Base-by-base conservation (phyloP, 768 basidiomycete species). In the Suillus ampliporus region DNA sequence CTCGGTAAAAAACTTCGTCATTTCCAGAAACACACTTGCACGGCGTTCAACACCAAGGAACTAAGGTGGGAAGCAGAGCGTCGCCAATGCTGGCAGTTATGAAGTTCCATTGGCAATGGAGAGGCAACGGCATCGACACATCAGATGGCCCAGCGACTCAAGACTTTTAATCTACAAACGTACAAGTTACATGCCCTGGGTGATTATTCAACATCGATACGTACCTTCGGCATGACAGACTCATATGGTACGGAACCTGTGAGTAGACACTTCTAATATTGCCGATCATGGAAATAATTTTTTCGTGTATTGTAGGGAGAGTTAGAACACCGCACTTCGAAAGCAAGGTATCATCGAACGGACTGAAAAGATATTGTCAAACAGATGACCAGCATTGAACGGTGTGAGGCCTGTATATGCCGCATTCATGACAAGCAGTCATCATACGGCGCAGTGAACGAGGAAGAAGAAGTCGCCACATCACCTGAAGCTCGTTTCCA, bases 111-210 rank as follows among this genome's bases (percentile, higher is more conserved):
- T 35, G 28, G 58, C 1, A 17, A 26, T 48, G 61, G 35, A 60
- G 19, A 34, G 28, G 43, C 31, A 40, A 43, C 38, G 3, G 5
- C 35, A 0, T 35, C 31, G 23, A 47, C 17, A 2, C 40, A 21
- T 48, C 23, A 46, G 7, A 9, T 21, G 9, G 6, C 57, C 50
- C 28, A 23, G 37, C 19, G 57, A 35, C 3, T 0, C 4, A 67
- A 67, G 21, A 61, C 31, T 1, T 72, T 78, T 50, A 79, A 73
- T 54, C 51, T 79, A 10, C 23, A 59, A 5, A 77, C 72, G 0
- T 71, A 70, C 62, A 80, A 80, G 64, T 11, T 71, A 9, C 79
- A 80, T 57, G 53, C 70, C 0, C 60, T 80, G 4, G 76, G 76
- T 0, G 70, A 80, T 59, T 78, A 78, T 62, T 53, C 47, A 0